A percentile compares a stretch with the other conserved stretches of the same genome.
Evolutionary conservation across 495 filamentous ascomycete species (phyloP).

Genomic region (Penicillium flavigenum): DNA sequence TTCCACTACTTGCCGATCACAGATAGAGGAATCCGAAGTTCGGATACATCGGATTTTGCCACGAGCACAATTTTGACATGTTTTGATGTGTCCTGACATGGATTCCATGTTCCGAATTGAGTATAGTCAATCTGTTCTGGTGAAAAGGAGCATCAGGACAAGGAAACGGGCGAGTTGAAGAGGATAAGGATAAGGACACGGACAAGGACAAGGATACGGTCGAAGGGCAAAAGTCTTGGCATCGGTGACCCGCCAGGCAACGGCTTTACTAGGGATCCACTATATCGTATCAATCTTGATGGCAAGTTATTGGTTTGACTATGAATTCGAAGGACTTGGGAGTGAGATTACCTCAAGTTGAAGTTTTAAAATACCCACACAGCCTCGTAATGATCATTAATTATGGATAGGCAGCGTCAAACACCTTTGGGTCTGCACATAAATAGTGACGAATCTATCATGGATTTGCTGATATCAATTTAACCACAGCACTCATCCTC

Average conservation of each 20-base stretch:
- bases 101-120: constrained; percentile 1
- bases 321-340: not conserved
- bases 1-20: constrained; percentile 1
- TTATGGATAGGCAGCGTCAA: not conserved
- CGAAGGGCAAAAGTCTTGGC: not conserved
- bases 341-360: constrained; percentile 1
- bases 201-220: constrained; percentile 5
- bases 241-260: not conserved
- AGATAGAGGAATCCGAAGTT: constrained; percentile 1
- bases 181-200: constrained; percentile 8
- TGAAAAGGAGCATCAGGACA: not conserved
- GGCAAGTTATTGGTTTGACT: constrained; percentile 5
- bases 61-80: constrained; percentile 4
- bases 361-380: not conserved
- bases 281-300: not conserved
- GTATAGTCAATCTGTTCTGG: not conserved
- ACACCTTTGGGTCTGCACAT: constrained; percentile 1
- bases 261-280: constrained; percentile 3
- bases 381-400: not conserved
- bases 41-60: constrained; percentile 9
- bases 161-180: constrained; percentile 3
- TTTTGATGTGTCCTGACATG: constrained; percentile 3
- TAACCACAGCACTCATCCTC: not conserved
- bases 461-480: not conserved
- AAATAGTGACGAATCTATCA: not conserved